Evolutionary conservation across 148 eudicot genomes (phyloP).

Genomic region (Amaranthus hypochondriacus): DNA sequence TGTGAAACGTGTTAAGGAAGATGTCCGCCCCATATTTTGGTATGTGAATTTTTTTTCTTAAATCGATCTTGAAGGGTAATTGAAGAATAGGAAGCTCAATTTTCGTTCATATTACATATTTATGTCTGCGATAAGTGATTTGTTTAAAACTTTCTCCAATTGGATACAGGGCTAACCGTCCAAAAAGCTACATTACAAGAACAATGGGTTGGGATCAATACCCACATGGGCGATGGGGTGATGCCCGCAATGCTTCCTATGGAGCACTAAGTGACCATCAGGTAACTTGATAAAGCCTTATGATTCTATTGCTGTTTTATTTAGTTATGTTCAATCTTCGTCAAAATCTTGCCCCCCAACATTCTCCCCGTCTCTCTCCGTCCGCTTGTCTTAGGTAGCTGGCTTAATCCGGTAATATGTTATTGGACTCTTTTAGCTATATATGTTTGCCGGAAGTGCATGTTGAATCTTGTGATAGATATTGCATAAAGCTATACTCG

Average conservation of each 20-base stretch:
- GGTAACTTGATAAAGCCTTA: constrained; percentile 35
- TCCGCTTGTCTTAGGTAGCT: too few relatives aligned
- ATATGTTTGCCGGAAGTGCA: too few relatives aligned
- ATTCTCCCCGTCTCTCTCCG: too few relatives aligned
- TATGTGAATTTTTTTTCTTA: constrained; percentile 22
- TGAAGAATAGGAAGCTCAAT: background rate
- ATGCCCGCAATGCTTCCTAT: constrained; percentile 79
- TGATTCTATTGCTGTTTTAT: too few relatives aligned
- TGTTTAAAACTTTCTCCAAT: constrained; percentile 16
- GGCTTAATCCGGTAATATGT: too few relatives aligned
- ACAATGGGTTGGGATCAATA: constrained; percentile 86
- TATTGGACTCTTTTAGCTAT: too few relatives aligned
- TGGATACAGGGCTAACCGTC: constrained; percentile 89
- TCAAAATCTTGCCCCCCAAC: too few relatives aligned
- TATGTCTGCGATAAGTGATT: background rate
- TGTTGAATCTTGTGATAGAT: too few relatives aligned
- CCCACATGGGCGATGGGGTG: constrained; percentile 94
- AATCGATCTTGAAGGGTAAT: background rate
- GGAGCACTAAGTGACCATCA: constrained; percentile 88
- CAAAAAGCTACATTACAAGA: constrained; percentile 85
- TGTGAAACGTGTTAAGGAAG: constrained; percentile 79
- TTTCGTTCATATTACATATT: background rate
- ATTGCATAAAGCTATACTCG: too few relatives aligned
- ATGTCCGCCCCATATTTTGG: constrained; percentile 95
- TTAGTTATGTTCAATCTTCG: too few relatives aligned